Conservation (phyloP, 768 basidiomycete genomes). For the Hygrophorus pudorinus region DNA sequence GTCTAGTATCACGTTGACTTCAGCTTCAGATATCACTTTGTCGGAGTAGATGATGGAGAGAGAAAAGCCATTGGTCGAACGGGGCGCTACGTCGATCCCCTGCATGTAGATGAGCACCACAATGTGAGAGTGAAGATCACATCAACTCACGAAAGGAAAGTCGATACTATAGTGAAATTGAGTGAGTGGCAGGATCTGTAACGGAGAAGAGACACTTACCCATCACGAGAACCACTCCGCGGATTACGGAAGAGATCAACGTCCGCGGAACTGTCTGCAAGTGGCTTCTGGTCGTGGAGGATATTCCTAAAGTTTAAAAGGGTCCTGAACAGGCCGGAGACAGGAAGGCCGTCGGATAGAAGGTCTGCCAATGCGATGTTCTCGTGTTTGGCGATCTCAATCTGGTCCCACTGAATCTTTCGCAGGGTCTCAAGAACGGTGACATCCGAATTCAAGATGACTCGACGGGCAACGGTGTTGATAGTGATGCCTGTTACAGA, state of each 20-base stretch:
- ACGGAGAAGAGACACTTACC: no score
- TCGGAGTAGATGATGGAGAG: neutral
- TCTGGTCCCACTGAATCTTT: neutral
- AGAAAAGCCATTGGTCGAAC: neutral
- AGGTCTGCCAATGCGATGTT: neutral
- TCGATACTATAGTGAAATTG: neutral
- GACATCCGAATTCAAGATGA: neutral
- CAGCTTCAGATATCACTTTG: neutral
- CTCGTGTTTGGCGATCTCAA: slow-evolving; percentile 1
- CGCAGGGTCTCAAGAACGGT: neutral
- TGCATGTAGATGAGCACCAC: neutral
- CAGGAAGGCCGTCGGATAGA: neutral
- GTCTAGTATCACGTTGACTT: slow-evolving; percentile 1
- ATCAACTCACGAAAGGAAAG: neutral
- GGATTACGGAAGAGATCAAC: neutral
- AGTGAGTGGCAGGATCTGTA: neutral
- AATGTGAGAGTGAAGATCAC: neutral
- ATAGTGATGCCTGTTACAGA: neutral
- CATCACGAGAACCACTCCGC: no score
- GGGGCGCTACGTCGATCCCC: neutral
- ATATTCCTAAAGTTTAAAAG: neutral
- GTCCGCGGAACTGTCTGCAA: neutral
- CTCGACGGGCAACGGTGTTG: slow-evolving; percentile 1
- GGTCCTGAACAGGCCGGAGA: neutral
- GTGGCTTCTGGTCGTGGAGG: neutral